These are phyloP conservation scores for Lactarius trivialis DNA, from an alignment of 768 basidiomycete species.

Conservation along the genomic window DNA sequence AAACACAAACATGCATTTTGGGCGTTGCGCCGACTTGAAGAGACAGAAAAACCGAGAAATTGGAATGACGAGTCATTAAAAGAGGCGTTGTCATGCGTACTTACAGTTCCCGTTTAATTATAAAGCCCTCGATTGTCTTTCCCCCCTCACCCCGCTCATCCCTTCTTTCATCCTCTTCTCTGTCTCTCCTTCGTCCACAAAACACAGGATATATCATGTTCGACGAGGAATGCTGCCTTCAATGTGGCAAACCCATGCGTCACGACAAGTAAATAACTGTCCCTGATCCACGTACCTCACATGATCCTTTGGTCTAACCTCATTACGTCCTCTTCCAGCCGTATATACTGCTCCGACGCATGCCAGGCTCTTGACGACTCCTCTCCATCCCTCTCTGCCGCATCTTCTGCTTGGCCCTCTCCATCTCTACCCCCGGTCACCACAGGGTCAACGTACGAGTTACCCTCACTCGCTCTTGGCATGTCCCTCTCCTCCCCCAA, in stretches of 20 bases:
- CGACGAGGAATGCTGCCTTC: constrained; percentile 28
- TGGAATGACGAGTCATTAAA: constrained; percentile 15
- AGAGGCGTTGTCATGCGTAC: constrained; percentile 15
- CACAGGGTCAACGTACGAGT: constrained; percentile 3
- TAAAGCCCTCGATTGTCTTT: background rate
- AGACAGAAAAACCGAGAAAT: background rate
- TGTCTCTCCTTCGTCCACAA: background rate
- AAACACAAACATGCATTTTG: constrained; percentile 7
- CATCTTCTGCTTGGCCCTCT: constrained; percentile 24
- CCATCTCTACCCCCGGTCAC: constrained; percentile 19
- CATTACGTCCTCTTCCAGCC: constrained; percentile 23
- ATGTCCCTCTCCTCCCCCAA: constrained; percentile 18
- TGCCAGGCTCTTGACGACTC: constrained; percentile 24
- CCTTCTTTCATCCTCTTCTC: background rate
- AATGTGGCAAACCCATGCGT: constrained; percentile 25
- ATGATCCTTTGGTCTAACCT: constrained; percentile 15
- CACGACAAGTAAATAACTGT: constrained; percentile 19
- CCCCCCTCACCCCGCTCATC: constrained; percentile 4
- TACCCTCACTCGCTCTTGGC: constrained; percentile 18
- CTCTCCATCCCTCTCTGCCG: constrained; percentile 24
- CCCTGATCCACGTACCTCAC: constrained; percentile 14
- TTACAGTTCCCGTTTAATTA: constrained; percentile 9
- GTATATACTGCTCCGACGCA: constrained; percentile 24
- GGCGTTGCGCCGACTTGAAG: constrained; percentile 12
- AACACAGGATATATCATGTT: constrained; percentile 23